These are phyloP conservation scores for Aspergillus haitiensis DNA, from an alignment of 495 filamentous ascomycete genomes.

Conservation along the genomic window DNA sequence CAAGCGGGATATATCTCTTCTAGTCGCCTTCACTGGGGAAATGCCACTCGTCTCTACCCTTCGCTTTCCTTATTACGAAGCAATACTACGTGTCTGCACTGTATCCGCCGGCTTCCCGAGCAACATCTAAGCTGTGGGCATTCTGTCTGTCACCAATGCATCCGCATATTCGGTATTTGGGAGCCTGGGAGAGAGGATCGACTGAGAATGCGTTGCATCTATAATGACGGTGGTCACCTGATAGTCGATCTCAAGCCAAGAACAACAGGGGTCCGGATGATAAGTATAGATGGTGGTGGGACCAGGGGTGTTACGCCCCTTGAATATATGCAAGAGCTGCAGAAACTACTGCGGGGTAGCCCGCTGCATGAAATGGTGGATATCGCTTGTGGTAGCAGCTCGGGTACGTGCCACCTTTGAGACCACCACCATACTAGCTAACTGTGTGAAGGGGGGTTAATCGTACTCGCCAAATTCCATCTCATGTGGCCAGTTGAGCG, in stretches of 20 bases:
- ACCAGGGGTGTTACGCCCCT: slow-evolving; percentile 32
- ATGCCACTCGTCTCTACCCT: slow-evolving; percentile 7
- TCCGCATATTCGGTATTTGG: slow-evolving; percentile 20
- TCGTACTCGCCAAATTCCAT: slow-evolving; percentile 29
- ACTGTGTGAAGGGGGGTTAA: slow-evolving; percentile 36
- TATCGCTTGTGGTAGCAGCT: slow-evolving; percentile 32
- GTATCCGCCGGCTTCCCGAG: slow-evolving; percentile 27
- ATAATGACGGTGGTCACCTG: slow-evolving; percentile 18
- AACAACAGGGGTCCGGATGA: slow-evolving; percentile 29
- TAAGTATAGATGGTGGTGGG: slow-evolving; percentile 36
- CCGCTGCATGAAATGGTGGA: slow-evolving; percentile 33
- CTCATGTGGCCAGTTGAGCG: slow-evolving; percentile 24
- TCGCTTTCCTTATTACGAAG: slow-evolving; percentile 9
- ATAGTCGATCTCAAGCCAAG: slow-evolving; percentile 29
- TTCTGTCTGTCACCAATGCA: slow-evolving; percentile 31
- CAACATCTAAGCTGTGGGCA: slow-evolving; percentile 32
- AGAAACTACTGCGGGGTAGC: slow-evolving; percentile 23
- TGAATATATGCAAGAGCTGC: slow-evolving; percentile 28
- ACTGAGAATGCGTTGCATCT: slow-evolving; percentile 20
- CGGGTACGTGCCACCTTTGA: too few species aligned
- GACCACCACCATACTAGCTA: too few species aligned
- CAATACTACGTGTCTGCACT: slow-evolving; percentile 27
- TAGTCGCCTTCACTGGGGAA: slow-evolving; percentile 11
- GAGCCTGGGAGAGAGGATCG: slow-evolving; percentile 16
- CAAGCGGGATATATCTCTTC: slow-evolving; percentile 15